Conservation (phyloP, 2,329 filamentous ascomycete species). For the Podosphaera xanthii region DNA sequence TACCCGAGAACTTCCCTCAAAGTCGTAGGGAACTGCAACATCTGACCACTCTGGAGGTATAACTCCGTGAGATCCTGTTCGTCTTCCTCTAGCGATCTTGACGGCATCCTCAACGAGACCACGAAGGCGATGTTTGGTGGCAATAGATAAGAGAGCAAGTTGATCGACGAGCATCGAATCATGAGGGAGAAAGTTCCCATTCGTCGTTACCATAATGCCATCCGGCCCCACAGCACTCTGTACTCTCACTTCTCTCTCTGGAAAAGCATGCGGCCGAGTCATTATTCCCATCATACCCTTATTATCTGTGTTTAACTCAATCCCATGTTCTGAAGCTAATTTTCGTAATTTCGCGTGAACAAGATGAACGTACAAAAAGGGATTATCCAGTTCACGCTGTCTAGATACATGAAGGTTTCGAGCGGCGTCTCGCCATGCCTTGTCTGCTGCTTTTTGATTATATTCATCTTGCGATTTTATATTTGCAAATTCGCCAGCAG, state of each 20-base stretch:
- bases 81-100: slow-evolving; percentile 44
- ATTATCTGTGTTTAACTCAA: slow-evolving; percentile 31
- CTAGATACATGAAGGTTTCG: slow-evolving; percentile 28
- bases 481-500: slow-evolving; percentile 25
- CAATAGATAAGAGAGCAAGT: slow-evolving; percentile 59
- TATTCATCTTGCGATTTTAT: slow-evolving; percentile 36
- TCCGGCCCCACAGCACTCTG: slow-evolving; percentile 37
- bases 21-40: slow-evolving; percentile 32
- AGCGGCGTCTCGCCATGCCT: slow-evolving; percentile 42
- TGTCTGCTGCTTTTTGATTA: slow-evolving; percentile 39
- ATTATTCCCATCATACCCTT: slow-evolving; percentile 27
- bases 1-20: slow-evolving; percentile 15
- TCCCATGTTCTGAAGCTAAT: slow-evolving; percentile 32
- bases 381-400: slow-evolving; percentile 33
- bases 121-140: slow-evolving; percentile 57
- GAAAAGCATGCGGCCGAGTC: slow-evolving; percentile 13
- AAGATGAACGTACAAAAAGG: slow-evolving; percentile 19
- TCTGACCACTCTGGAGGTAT: slow-evolving; percentile 56
- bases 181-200: slow-evolving; percentile 48
- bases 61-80: slow-evolving; percentile 56
- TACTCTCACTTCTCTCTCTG: slow-evolving; percentile 22
- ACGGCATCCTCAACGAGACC: slow-evolving; percentile 58
- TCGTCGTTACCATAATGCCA: slow-evolving; percentile 36
- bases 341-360: slow-evolving; percentile 26
- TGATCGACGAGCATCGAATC: slow-evolving; percentile 63